A percentile compares a stretch with the other conserved stretches of the same genome.
phyloP scores from a whole-genome alignment of 257 asterid species.

The Gentiana straminea region DNA sequence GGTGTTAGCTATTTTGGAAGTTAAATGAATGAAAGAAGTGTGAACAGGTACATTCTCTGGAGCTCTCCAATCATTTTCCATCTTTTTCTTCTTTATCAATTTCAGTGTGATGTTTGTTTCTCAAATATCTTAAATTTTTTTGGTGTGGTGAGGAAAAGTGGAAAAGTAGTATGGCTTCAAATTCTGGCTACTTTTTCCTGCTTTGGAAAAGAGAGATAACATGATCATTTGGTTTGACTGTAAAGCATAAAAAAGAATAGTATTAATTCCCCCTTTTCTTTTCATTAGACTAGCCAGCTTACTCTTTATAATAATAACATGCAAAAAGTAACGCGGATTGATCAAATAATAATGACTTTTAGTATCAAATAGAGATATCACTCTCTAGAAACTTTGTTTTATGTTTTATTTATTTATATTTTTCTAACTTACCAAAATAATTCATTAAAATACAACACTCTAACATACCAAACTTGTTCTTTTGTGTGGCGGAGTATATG shows the following conservation, averaged over 20 bases:
- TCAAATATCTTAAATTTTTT: constrained; percentile 8
- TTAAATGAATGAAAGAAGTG: constrained; percentile 7
- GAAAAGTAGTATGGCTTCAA: constrained; percentile 21
- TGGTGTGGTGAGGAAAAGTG: constrained; percentile 2
- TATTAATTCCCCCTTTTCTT: constrained; percentile 10
- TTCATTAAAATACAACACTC: too few species aligned
- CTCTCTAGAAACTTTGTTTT: too few species aligned
- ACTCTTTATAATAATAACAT: too few species aligned
- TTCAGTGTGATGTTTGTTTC: constrained; percentile 18
- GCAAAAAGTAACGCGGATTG: too few species aligned
- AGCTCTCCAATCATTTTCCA: constrained; percentile 5
- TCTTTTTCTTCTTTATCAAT: constrained; percentile 13
- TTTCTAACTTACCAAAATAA: too few species aligned
- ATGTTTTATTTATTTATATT: too few species aligned
- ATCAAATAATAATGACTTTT: too few species aligned
- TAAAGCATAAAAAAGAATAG: constrained; percentile 24
- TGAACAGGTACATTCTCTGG: not conserved
- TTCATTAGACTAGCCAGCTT: not conserved
- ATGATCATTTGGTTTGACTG: constrained; percentile 24
- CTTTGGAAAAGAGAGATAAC: constrained; percentile 40
- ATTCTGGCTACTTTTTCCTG: constrained; percentile 29
- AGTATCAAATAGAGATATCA: too few species aligned
- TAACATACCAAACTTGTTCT: too few species aligned
- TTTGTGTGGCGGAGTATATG: too few species aligned
- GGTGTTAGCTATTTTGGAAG: constrained; percentile 6